Evolutionary conservation across 805 yeast genomes (phyloP).

Genomic region (Saturnispora mendoncae): DNA sequence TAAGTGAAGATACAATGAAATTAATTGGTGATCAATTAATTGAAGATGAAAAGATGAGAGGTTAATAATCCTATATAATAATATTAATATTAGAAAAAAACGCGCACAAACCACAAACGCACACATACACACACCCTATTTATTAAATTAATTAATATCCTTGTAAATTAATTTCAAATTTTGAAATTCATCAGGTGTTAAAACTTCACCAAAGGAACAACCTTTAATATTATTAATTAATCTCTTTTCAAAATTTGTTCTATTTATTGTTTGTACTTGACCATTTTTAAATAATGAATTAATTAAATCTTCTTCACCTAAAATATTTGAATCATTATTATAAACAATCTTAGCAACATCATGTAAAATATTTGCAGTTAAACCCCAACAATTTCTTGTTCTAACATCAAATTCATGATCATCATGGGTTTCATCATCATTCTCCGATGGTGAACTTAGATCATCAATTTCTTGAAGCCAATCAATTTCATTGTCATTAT

Average conservation of each 20-base stretch:
- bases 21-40: constrained; percentile 65
- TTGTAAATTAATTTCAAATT: constrained; percentile 17
- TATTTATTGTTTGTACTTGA: constrained; percentile 39
- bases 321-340: constrained; percentile 25
- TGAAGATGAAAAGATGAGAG: constrained; percentile 68
- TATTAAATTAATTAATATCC: not conserved
- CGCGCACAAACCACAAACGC: too few species aligned
- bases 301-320: constrained; percentile 63
- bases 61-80: constrained; percentile 26
- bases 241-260: constrained; percentile 46
- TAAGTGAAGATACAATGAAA: constrained; percentile 66
- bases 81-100: too few species aligned
- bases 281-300: constrained; percentile 41
- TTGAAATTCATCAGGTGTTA: constrained; percentile 35
- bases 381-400: constrained; percentile 72
- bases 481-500: constrained; percentile 43
- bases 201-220: constrained; percentile 36
- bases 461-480: constrained; percentile 60
- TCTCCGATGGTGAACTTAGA: constrained; percentile 48
- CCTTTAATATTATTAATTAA: constrained; percentile 38
- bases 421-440: constrained; percentile 25
- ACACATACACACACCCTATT: too few species aligned
- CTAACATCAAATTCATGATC: constrained; percentile 34
- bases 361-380: constrained; percentile 71
- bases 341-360: constrained; percentile 55